Base-by-base conservation (phyloP, 2,329 filamentous ascomycete species). In the Cladosporium colombiae region DNA sequence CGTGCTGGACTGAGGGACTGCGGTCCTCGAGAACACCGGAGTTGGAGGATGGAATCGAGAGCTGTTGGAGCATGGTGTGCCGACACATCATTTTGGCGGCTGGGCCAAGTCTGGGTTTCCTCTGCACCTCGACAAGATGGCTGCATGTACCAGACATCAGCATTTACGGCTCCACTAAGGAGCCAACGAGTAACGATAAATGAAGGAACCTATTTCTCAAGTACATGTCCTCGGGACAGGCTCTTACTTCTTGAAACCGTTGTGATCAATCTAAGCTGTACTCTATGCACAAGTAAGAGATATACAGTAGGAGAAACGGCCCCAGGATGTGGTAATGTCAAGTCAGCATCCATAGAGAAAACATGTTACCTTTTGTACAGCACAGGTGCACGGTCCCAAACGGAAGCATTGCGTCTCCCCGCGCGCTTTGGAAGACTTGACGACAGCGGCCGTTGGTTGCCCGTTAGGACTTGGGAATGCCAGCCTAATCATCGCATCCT, bases 391-490 rank as follows among this genome's bases (percentile, higher is more conserved):
- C 52, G 52, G 52, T 46, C 29, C 29, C 18, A 23, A 29, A 14
- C 33, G 27, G 52, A 55, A 46, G n/a, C 40, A 46, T 13, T 21
- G 40, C 23, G 40, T 46, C 52, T 55, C 52, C 50, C 50, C 52
- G 40, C 40, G 40, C 52, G 52, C 52, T 27, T 53, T 31, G 29
- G 52, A 55, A 55, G 52, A 55, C 52, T 55, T 55, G 52, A 55
- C 52, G 52, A 55, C 52, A 55, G 52, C 29, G 52, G 31, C 52
- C 29, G 52, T 55, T 55, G 52, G 25, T 55, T 31, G 52, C 52
- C 52, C 27, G 27, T 55, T 31, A 55, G n/a, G 27, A 33, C 52
- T 2, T 55, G 52, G 52, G 52, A 55, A 55, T 55, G 52, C 52
- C 52, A 55, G 52, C 52, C 18, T 46, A 46, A 46, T 46, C 40